A percentile compares a stretch with the other conserved stretches of the same genome.
phyloP scores from a whole-genome alignment of 1,139 yeast genomes.

The Komagataea norvegica region DNA sequence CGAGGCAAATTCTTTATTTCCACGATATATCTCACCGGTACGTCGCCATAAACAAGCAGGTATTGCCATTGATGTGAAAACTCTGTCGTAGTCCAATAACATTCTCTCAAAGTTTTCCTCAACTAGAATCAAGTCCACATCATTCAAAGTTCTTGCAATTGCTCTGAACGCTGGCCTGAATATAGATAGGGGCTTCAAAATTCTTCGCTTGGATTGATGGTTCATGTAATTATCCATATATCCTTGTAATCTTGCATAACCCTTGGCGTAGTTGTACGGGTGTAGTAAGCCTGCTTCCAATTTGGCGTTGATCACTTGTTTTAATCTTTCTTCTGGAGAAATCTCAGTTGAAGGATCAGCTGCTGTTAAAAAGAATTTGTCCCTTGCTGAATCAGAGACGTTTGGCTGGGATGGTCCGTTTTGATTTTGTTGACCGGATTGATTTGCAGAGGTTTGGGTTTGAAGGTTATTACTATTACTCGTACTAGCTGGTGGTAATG shows the following conservation, averaged over 20 bases:
- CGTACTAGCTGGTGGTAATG: slow-evolving; percentile 4
- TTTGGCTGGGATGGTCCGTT: slow-evolving; percentile 24
- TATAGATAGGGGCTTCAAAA: slow-evolving; percentile 77
- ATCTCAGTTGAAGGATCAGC: slow-evolving; percentile 96
- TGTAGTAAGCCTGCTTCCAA: slow-evolving; percentile 88
- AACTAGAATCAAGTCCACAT: slow-evolving; percentile 85
- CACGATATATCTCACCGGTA: slow-evolving; percentile 93
- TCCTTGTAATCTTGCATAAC: slow-evolving; percentile 82
- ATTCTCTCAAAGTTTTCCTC: slow-evolving; percentile 94
- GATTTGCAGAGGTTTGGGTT: slow-evolving; percentile 7
- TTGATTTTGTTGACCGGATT: slow-evolving; percentile 2
- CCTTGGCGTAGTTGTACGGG: slow-evolving; percentile 92
- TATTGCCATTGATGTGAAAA: slow-evolving; percentile 94
- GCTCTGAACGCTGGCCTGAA: slow-evolving; percentile 94
- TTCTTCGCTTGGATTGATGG: slow-evolving; percentile 77
- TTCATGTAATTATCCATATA: slow-evolving; percentile 96
- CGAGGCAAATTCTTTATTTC: slow-evolving; percentile 94
- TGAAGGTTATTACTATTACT: no score
- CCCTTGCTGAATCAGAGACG: slow-evolving; percentile 77
- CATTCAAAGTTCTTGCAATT: slow-evolving; percentile 84
- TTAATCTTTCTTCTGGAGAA: slow-evolving; percentile 89
- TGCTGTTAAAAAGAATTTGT: slow-evolving; percentile 90
- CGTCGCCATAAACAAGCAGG: slow-evolving; percentile 98
- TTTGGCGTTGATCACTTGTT: slow-evolving; percentile 94
- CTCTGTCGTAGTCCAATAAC: slow-evolving; percentile 90